A percentile compares a stretch with the other conserved stretches of the same genome.
These are phyloP conservation scores for Pisolithus tinctorius DNA, from an alignment of 768 basidiomycete species.

Conservation along the genomic window DNA sequence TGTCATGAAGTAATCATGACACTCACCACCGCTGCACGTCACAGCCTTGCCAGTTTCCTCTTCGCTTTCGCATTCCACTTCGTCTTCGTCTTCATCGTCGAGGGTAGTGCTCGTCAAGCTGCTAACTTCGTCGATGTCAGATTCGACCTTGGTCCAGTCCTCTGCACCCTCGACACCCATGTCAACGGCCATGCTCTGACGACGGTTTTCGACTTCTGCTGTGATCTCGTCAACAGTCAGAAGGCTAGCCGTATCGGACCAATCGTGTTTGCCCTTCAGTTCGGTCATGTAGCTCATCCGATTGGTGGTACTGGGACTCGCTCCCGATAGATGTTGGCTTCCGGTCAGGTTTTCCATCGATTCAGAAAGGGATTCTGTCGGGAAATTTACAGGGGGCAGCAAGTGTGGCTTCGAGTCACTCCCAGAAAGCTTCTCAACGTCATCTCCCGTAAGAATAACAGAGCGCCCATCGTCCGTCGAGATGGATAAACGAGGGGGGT, in stretches of 20 bases:
- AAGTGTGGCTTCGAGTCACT: conserved; percentile 44
- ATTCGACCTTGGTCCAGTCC: conserved; percentile 71
- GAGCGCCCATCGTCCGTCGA: conserved; percentile 68
- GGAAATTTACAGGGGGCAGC: conserved; percentile 73
- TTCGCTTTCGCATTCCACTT: conserved; percentile 35
- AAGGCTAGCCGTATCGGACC: conserved; percentile 83
- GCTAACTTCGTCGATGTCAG: conserved; percentile 41
- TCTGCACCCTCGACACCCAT: conserved; percentile 46
- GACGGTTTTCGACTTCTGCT: conserved; percentile 75
- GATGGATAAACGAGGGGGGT: conserved; percentile 66
- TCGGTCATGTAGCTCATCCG: conserved; percentile 81
- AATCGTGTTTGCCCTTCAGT: conserved; percentile 73
- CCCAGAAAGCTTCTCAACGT: conserved; percentile 27
- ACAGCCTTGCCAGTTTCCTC: conserved; percentile 47
- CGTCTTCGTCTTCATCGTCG: conserved; percentile 43
- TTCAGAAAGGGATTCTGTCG: conserved; percentile 73
- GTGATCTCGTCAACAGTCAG: conserved; percentile 98
- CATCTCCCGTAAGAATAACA: conserved; percentile 52
- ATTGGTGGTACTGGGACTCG: conserved; percentile 45
- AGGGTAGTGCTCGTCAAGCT: conserved; percentile 39
- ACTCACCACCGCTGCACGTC: conserved; percentile 44
- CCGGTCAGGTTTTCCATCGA: conserved; percentile 56
- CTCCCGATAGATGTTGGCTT: conserved; percentile 30
- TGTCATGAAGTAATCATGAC: background rate
- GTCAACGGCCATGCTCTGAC: conserved; percentile 43